These are phyloP conservation scores for Tylopilus vinaceipallidus DNA, from an alignment of 768 basidiomycete genomes.

Conservation along the genomic window DNA sequence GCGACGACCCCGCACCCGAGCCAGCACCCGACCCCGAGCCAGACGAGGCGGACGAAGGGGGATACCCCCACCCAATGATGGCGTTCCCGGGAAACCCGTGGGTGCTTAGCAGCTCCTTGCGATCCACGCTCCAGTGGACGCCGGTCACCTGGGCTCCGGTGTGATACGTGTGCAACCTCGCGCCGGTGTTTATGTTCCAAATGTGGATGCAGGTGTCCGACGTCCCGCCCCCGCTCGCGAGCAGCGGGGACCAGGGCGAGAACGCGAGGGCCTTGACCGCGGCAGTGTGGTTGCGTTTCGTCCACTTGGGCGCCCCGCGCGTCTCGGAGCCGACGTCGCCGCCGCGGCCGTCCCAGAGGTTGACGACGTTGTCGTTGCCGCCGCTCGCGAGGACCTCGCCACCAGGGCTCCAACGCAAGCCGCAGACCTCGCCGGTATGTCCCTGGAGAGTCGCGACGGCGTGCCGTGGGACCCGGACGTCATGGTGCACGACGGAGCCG, in stretches of 20 bases:
- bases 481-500: slow-evolving; percentile 95
- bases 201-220: slow-evolving; percentile 88
- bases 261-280: slow-evolving; percentile 91
- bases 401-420: slow-evolving; percentile 84
- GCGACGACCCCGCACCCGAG: slow-evolving; percentile 24
- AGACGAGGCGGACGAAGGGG: slow-evolving; percentile 34
- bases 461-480: slow-evolving; percentile 84
- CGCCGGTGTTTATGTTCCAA: slow-evolving; percentile 91
- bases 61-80: slow-evolving; percentile 82
- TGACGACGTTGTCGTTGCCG: slow-evolving; percentile 97
- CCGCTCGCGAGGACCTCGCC: slow-evolving; percentile 92
- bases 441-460: slow-evolving; percentile 89
- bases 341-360: slow-evolving; percentile 91
- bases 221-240: slow-evolving; percentile 94
- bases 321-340: slow-evolving; percentile 47
- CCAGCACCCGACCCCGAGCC: slow-evolving; percentile 63
- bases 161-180: slow-evolving; percentile 80
- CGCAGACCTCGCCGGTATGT: slow-evolving; percentile 92
- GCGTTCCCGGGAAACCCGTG: slow-evolving; percentile 93
- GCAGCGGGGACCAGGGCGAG: slow-evolving; percentile 92
- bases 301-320: slow-evolving; percentile 76
- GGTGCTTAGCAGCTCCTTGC: slow-evolving; percentile 87
- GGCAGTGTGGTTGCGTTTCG: slow-evolving; percentile 87
- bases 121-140: slow-evolving; percentile 80
- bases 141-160: slow-evolving; percentile 93